Evolutionary conservation across 768 basidiomycete genomes (phyloP).

Genomic region (Boletus rex-veris): DNA sequence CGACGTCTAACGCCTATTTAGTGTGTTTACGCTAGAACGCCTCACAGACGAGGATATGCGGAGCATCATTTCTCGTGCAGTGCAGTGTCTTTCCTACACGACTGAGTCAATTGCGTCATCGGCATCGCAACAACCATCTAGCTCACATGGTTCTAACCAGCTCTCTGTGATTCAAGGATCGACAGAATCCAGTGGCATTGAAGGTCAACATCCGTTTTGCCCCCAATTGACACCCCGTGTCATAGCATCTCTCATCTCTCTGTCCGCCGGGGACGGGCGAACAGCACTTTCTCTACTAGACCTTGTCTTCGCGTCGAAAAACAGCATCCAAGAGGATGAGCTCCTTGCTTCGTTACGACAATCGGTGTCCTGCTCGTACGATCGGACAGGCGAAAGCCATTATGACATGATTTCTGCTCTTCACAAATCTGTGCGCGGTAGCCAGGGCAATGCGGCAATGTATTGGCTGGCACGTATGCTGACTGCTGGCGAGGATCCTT

Average conservation of each 20-base stretch:
- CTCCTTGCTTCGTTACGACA: conserved; percentile 57
- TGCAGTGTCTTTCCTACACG: conserved; percentile 33
- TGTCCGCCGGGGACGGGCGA: conserved; percentile 69
- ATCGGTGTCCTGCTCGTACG: conserved; percentile 65
- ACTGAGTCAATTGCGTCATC: neutral
- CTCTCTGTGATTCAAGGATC: conserved; percentile 17
- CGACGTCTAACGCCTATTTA: conserved; percentile 31
- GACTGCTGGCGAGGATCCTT: conserved; percentile 73
- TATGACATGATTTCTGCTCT: conserved; percentile 85
- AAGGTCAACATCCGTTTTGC: conserved; percentile 19
- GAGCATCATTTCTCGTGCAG: conserved; percentile 54
- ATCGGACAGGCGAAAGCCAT: conserved; percentile 69
- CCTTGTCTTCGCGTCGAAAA: conserved; percentile 50
- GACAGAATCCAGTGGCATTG: conserved; percentile 11
- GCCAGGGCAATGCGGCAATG: conserved; percentile 72
- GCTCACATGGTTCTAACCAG: conserved; percentile 19
- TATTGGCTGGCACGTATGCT: conserved; percentile 90
- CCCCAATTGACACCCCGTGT: conserved; percentile 47
- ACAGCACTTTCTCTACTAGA: conserved; percentile 77
- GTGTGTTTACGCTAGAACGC: conserved; percentile 71
- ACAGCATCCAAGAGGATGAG: conserved; percentile 39
- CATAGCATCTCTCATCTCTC: conserved; percentile 46
- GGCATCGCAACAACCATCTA: conserved; percentile 7
- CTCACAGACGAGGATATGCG: conserved; percentile 62
- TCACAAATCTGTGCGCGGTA: conserved; percentile 80